Conservation (phyloP, 805 yeast species). For the Candida corydali region DNA sequence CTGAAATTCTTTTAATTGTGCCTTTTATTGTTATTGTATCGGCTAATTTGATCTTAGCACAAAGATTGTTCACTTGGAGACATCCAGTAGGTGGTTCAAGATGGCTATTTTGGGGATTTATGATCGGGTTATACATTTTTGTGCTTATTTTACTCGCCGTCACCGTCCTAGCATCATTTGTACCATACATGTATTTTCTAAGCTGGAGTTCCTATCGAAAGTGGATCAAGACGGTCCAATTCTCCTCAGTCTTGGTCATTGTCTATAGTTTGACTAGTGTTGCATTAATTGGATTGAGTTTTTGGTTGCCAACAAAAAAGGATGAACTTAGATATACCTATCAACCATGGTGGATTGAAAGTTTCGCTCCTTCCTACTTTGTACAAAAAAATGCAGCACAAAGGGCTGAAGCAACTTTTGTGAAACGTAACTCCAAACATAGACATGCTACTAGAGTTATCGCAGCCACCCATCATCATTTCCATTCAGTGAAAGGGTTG, state of each 20-base stretch:
- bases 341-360: conserved; percentile 78
- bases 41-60: conserved; percentile 60
- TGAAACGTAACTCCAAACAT: conserved; percentile 46
- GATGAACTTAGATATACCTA: conserved; percentile 52
- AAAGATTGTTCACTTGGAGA: conserved; percentile 70
- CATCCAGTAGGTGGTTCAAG: conserved; percentile 67
- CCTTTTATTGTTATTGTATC: conserved; percentile 55
- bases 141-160: conserved; percentile 55
- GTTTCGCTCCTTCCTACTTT: conserved; percentile 56
- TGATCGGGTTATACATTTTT: conserved; percentile 47
- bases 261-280: conserved; percentile 52
- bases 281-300: conserved; percentile 44
- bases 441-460: conserved; percentile 55
- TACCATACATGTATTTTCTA: conserved; percentile 59
- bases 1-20: conserved; percentile 51
- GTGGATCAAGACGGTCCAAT: conserved; percentile 25
- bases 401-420: conserved; percentile 44
- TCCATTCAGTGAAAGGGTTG: conserved; percentile 35
- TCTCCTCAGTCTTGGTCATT: conserved; percentile 26
- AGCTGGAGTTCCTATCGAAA: conserved; percentile 21
- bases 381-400: conserved; percentile 51
- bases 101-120: conserved; percentile 43
- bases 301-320: conserved; percentile 51
- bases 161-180: conserved; percentile 59
- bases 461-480: conserved; percentile 49